Evolutionary conservation across 352 stramenopile species (phyloP).

Genomic region (Phytopythium sindhum): DNA sequence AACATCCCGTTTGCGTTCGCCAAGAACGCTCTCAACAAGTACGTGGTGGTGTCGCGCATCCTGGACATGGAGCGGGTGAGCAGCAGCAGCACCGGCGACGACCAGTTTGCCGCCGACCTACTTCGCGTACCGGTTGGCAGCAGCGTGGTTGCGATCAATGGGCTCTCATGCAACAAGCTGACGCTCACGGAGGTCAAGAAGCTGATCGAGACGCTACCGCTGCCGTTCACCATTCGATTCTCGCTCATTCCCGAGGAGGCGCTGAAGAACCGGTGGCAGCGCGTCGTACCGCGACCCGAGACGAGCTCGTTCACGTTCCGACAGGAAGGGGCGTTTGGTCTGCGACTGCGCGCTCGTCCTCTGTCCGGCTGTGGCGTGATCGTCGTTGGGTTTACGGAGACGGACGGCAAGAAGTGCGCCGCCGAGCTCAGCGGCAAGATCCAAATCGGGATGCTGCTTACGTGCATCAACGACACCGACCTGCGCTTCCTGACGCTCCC

Average conservation of each 20-base stretch:
- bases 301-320: conserved; percentile 65
- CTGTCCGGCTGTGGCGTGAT: conserved; percentile 67
- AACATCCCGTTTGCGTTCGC: conserved; percentile 63
- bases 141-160: conserved; percentile 72
- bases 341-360: conserved; percentile 73
- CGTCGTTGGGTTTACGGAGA: conserved; percentile 65
- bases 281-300: conserved; percentile 45
- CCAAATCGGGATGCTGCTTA: conserved; percentile 57
- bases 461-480: conserved; percentile 64
- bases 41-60: conserved; percentile 57
- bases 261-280: conserved; percentile 44
- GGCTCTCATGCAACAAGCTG: conserved; percentile 66
- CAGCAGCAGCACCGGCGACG: conserved; percentile 9
- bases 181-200: conserved; percentile 61
- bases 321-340: conserved; percentile 65
- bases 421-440: conserved; percentile 77
- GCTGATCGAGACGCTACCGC: conserved; percentile 46
- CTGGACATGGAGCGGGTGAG: conserved; percentile 28
- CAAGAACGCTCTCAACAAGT: conserved; percentile 68
- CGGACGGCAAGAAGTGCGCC: conserved; percentile 46
- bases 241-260: conserved; percentile 60
- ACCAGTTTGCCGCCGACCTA: conserved; percentile 31
- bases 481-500: conserved; percentile 59
- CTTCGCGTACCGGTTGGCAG: conserved; percentile 50
- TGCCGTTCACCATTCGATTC: conserved; percentile 66